phyloP scores from a whole-genome alignment of 257 asterid species.

The Plantago ovata region DNA sequence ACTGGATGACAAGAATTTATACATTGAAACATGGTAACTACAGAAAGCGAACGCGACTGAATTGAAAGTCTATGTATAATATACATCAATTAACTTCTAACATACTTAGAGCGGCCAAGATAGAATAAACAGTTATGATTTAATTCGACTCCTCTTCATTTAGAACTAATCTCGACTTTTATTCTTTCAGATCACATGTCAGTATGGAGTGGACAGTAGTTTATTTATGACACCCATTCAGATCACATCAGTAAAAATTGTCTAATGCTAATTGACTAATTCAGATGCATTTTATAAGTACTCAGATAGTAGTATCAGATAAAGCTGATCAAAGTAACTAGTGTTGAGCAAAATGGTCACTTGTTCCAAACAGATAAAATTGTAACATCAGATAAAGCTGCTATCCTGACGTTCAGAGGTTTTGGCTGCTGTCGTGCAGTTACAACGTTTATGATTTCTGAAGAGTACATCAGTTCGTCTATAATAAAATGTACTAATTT shows the following conservation, averaged over 20 bases:
- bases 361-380: slow-evolving; percentile 4
- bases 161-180: not conserved
- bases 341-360: not conserved
- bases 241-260: no score
- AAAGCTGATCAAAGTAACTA: slow-evolving; percentile 4
- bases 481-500: not conserved
- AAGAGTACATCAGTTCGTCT: not conserved
- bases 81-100: no score
- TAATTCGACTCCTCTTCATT: not conserved
- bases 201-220: not conserved
- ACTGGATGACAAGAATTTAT: no score
- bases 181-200: slow-evolving; percentile 8
- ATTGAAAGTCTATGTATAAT: no score
- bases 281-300: not conserved
- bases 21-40: no score
- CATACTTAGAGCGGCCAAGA: not conserved
- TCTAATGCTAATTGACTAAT: slow-evolving; percentile 1
- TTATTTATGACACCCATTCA: no score
- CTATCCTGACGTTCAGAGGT: no score
- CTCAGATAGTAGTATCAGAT: not conserved
- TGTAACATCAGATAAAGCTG: slow-evolving; percentile 6
- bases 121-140: not conserved
- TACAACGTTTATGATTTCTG: not conserved
- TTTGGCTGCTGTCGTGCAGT: not conserved
- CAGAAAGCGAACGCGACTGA: no score